Evolutionary conservation across 805 yeast genomes (phyloP).

Genomic region (Pichia phayaonensis): DNA sequence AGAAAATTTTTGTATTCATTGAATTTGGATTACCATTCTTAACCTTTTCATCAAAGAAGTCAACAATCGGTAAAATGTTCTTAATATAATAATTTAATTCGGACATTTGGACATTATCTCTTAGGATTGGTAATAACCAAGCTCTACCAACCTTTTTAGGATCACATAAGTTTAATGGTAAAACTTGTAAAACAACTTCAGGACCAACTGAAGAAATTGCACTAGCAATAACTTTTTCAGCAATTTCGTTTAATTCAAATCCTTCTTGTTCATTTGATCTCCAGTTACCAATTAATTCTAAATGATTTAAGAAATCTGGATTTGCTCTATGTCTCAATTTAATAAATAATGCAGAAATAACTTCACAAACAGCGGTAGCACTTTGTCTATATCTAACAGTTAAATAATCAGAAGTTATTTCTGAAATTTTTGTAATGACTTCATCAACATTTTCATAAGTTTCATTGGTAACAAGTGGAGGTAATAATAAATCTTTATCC

Average conservation of each 20-base stretch:
- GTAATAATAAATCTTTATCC: conserved; percentile 47
- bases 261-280: conserved; percentile 68
- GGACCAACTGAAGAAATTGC: conserved; percentile 84
- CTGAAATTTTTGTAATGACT: conserved; percentile 43
- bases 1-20: conserved; percentile 67
- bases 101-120: conserved; percentile 78
- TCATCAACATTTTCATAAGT: conserved; percentile 51
- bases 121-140: conserved; percentile 85
- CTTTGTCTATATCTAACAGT: conserved; percentile 71
- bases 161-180: conserved; percentile 72
- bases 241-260: conserved; percentile 61
- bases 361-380: conserved; percentile 64
- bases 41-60: conserved; percentile 44
- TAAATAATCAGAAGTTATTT: conserved; percentile 46
- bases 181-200: conserved; percentile 58
- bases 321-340: conserved; percentile 58
- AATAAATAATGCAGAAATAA: conserved; percentile 53
- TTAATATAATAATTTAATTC: conserved; percentile 53
- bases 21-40: conserved; percentile 42
- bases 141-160: conserved; percentile 77
- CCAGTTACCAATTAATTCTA: conserved; percentile 77
- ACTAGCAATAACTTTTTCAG: conserved; percentile 73
- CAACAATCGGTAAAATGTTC: conserved; percentile 59
- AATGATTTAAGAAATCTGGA: conserved; percentile 60
- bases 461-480: conserved; percentile 41